These are phyloP conservation scores for Lachnellula willkommii DNA, from an alignment of 2,329 filamentous ascomycete species.

Conservation along the genomic window DNA sequence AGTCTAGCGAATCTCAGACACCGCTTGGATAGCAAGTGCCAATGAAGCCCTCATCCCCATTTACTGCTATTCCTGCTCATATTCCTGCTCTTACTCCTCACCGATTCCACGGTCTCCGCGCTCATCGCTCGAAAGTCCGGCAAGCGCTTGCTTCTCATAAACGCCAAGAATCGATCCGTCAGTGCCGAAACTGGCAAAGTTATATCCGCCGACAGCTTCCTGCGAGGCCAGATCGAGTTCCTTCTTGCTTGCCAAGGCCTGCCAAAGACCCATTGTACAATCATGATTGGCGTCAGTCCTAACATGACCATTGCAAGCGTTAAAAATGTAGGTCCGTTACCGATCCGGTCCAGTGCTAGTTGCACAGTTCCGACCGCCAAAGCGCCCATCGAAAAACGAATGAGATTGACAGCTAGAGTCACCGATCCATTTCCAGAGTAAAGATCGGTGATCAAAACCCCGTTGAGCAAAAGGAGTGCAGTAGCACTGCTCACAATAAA, in stretches of 20 bases:
- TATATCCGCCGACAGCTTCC: not conserved
- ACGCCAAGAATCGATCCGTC: no score
- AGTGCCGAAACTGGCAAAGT: no score
- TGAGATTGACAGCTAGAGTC: slow-evolving; percentile 30
- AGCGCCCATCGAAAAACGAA: slow-evolving; percentile 28
- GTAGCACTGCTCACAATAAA: slow-evolving; percentile 23
- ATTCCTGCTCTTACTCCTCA: no score
- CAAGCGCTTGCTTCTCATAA: no score
- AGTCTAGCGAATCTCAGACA: no score
- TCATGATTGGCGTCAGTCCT: slow-evolving; percentile 4
- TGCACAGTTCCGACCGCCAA: slow-evolving; percentile 18
- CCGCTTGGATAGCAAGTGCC: no score
- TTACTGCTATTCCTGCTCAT: no score
- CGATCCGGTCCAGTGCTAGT: slow-evolving; percentile 16
- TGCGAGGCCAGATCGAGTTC: slow-evolving; percentile 5
- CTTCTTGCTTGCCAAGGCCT: slow-evolving; percentile 7
- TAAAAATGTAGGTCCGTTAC: slow-evolving; percentile 9
- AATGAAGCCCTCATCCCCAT: no score
- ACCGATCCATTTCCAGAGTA: slow-evolving; percentile 16
- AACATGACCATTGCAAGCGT: slow-evolving; percentile 5
- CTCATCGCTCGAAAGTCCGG: no score
- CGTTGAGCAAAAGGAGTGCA: slow-evolving; percentile 22
- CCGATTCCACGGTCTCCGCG: no score
- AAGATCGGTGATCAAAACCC: slow-evolving; percentile 14
- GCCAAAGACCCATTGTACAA: slow-evolving; percentile 9